A percentile compares a stretch with the other conserved stretches of the same genome.
Conservation (phyloP, 108 stramenopile genomes). For the Cyclotella cryptica region DNA sequence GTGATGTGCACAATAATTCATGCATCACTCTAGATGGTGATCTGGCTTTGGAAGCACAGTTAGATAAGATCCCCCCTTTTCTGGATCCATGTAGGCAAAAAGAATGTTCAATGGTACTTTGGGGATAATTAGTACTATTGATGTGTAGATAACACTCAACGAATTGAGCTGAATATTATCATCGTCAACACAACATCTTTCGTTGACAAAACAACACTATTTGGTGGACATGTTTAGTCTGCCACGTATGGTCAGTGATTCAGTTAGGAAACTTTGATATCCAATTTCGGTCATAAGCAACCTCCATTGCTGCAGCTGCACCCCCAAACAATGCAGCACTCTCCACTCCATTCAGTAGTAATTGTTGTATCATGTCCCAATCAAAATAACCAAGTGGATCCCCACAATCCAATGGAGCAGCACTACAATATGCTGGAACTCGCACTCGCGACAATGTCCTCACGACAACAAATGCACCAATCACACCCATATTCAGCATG, state of each 20-base stretch:
- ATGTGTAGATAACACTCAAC: too few relatives aligned
- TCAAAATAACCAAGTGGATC: slow-evolving; percentile 80
- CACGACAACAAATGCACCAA: slow-evolving; percentile 79
- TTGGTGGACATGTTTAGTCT: background rate
- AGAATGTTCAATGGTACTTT: too few relatives aligned
- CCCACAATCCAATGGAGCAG: slow-evolving; percentile 74
- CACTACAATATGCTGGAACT: slow-evolving; percentile 65
- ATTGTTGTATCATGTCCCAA: slow-evolving; percentile 72
- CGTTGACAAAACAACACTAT: too few relatives aligned
- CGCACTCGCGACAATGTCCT: slow-evolving; percentile 65
- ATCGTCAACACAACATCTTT: too few relatives aligned
- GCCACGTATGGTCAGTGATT: background rate
- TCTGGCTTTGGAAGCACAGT: too few relatives aligned
- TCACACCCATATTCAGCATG: slow-evolving; percentile 77
- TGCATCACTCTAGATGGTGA: too few relatives aligned
- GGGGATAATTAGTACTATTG: too few relatives aligned
- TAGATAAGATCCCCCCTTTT: too few relatives aligned
- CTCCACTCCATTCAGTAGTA: slow-evolving; percentile 66
- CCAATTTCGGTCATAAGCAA: slow-evolving; percentile 51
- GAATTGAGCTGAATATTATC: too few relatives aligned
- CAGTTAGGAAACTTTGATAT: slow-evolving; percentile 62
- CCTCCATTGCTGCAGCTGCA: slow-evolving; percentile 72
- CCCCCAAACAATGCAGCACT: slow-evolving; percentile 73
- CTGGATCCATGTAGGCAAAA: too few relatives aligned
- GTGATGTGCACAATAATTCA: too few relatives aligned